Conservation (phyloP, 441 rosid species). For the Melastoma candidum region DNA sequence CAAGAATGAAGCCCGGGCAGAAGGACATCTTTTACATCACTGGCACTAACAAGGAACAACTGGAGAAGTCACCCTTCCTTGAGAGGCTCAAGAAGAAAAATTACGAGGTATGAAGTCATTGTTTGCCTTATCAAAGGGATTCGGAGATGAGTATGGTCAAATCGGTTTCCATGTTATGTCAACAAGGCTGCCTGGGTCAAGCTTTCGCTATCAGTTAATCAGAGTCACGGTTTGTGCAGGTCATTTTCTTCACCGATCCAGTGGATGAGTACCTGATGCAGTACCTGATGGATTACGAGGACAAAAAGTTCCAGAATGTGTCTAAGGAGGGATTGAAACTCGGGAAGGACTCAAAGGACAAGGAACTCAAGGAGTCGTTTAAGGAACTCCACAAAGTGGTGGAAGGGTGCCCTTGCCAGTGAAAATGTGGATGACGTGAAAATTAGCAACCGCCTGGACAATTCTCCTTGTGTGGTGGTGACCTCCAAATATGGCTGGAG, state of each 20-base stretch:
- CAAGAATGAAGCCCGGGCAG: slow-evolving; percentile 83
- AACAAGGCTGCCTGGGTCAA: not conserved
- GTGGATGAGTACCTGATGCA: slow-evolving; percentile 97
- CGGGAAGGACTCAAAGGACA: slow-evolving; percentile 62
- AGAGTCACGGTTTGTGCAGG: slow-evolving; percentile 33
- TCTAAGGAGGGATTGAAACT: slow-evolving; percentile 89
- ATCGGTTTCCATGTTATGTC: not conserved
- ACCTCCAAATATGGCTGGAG: slow-evolving; percentile 96
- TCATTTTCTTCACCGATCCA: slow-evolving; percentile 91
- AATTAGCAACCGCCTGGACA: slow-evolving; percentile 76
- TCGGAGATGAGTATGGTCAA: not conserved
- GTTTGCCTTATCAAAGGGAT: not conserved
- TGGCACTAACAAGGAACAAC: slow-evolving; percentile 78
- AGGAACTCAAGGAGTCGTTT: slow-evolving; percentile 83
- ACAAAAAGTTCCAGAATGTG: slow-evolving; percentile 87
- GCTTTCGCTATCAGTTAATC: not conserved
- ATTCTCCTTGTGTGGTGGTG: slow-evolving; percentile 90
- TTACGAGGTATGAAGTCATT: slow-evolving; percentile 43
- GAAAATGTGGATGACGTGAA: slow-evolving; percentile 85
- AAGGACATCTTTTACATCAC: slow-evolving; percentile 90
- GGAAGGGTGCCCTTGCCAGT: slow-evolving; percentile 60
- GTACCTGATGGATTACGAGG: slow-evolving; percentile 92
- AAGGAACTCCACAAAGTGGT: slow-evolving; percentile 95
- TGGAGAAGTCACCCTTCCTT: slow-evolving; percentile 90
- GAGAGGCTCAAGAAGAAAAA: slow-evolving; percentile 90